phyloP scores from a whole-genome alignment of 106 monocot species.

The Dioscorea dumetorum region DNA sequence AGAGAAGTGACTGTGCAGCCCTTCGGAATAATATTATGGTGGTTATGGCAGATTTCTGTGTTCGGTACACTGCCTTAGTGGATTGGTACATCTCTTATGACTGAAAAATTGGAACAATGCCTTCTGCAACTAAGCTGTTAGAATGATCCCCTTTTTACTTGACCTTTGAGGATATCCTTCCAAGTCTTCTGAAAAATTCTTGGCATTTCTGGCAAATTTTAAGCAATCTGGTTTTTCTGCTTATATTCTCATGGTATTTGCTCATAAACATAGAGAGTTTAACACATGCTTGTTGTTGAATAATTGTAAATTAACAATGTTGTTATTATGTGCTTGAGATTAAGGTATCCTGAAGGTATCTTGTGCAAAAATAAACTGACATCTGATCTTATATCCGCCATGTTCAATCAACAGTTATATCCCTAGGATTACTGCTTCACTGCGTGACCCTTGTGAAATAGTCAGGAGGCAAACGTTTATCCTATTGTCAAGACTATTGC shows the following conservation, averaged over 20 bases:
- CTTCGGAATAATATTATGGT: slow-evolving; percentile 88
- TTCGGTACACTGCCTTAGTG: slow-evolving; percentile 93
- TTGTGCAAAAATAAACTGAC: no score
- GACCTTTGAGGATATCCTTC: not conserved
- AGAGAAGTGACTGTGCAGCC: slow-evolving; percentile 77
- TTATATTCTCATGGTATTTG: no score
- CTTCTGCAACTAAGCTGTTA: not conserved
- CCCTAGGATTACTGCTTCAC: slow-evolving; percentile 62
- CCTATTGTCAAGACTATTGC: slow-evolving; percentile 83
- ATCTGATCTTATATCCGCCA: no score
- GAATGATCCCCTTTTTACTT: not conserved
- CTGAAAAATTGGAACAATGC: not conserved
- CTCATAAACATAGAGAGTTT: no score
- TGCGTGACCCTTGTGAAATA: slow-evolving; percentile 92
- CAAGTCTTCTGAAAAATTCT: no score
- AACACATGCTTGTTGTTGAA: no score
- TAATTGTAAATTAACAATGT: no score
- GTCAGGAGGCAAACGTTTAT: slow-evolving; percentile 92
- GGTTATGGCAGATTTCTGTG: slow-evolving; percentile 89
- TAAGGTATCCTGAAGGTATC: no score
- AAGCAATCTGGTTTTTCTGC: no score
- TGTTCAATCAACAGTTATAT: slow-evolving; percentile 54
- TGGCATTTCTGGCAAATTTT: no score
- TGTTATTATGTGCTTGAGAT: no score
- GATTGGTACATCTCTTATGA: slow-evolving; percentile 55